A percentile compares a stretch with the other conserved stretches of the same genome.
Evolutionary conservation across 2,329 filamentous ascomycete genomes (phyloP).

Genomic region (Beauveria rudraprayagi): DNA sequence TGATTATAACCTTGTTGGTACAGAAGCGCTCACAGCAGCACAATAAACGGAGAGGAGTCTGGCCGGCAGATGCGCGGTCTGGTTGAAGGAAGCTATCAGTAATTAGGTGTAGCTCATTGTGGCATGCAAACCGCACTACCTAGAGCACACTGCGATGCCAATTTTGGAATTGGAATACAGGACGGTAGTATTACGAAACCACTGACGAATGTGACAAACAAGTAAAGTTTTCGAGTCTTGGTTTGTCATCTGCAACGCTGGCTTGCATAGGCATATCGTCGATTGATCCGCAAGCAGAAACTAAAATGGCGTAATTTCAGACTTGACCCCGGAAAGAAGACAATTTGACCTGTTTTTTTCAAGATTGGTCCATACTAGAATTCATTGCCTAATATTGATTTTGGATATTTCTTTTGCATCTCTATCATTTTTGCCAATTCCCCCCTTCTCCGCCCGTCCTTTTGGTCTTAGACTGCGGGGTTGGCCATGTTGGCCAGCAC

Average conservation of each 20-base stretch:
- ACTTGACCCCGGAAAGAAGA: background rate
- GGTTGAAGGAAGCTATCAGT: too few relatives aligned
- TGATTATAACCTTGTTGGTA: background rate
- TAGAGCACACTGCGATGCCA: background rate
- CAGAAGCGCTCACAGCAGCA: background rate
- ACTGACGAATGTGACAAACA: background rate
- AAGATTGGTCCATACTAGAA: background rate
- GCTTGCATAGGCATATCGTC: background rate
- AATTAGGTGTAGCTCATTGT: too few relatives aligned
- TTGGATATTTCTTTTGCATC: too few relatives aligned
- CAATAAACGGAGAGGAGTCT: too few relatives aligned
- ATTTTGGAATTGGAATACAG: background rate
- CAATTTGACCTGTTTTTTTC: too few relatives aligned
- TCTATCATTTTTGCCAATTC: background rate
- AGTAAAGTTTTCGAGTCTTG: background rate
- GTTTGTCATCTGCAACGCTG: background rate
- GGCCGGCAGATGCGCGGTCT: background rate
- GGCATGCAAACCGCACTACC: too few relatives aligned
- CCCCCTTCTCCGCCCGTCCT: background rate
- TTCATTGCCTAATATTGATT: too few relatives aligned
- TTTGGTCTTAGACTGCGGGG: background rate
- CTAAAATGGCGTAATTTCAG: background rate
- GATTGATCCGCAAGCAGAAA: background rate
- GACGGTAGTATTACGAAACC: background rate
- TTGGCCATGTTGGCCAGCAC: constrained; percentile 28